Evolutionary conservation across 805 yeast genomes (phyloP), one percentile per base, ranked within the genome.

Genomic region (Candida nemodendra): DNA sequence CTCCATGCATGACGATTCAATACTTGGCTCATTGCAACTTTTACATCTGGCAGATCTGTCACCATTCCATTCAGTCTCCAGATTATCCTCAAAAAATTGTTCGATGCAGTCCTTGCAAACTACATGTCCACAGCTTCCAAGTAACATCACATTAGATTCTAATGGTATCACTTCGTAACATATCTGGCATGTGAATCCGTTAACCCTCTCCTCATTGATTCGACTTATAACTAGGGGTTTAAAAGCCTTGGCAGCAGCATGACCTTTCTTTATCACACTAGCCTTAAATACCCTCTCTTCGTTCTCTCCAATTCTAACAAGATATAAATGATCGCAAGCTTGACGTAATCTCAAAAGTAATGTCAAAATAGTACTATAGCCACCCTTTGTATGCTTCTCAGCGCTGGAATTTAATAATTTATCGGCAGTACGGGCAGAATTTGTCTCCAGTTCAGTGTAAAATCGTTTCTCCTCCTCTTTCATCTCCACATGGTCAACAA

Each of bases 301-400:
- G 14, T 56, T 58, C 31, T 61, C 61, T 11, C 95, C 90, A 32
- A 85, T 69, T 42, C 76, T 72, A 18, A 85, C 91, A 40, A 90
- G 65, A 52, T 75, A 80, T 27, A 80, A 77, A 57, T 87, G 96
- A 54, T 84, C 79, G 54, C 95, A 84, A 3, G 95, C 90, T 62
- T 90, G 96, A 42, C 98, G 72, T 51, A 90, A 66, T 34, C 96
- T 72, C 31, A 90, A 64, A 34, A 90, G 69, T 48, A 89, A 63
- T 0, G 87, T 79, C 47, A 90, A 73, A 35, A 88, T 78, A 42
- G 73, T 72, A 3, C 83, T 73, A 49, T 77, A 78, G 41, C 66
- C 65, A 11, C 60, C 61, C 12, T 39, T 40, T 17, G 38, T 42
- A 18, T 24, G 24, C 12, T 22, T 31, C 9, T 35, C 35, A 5